Evolutionary conservation across 1,139 yeast genomes (phyloP).

Genomic region (Spathaspora sp.): DNA sequence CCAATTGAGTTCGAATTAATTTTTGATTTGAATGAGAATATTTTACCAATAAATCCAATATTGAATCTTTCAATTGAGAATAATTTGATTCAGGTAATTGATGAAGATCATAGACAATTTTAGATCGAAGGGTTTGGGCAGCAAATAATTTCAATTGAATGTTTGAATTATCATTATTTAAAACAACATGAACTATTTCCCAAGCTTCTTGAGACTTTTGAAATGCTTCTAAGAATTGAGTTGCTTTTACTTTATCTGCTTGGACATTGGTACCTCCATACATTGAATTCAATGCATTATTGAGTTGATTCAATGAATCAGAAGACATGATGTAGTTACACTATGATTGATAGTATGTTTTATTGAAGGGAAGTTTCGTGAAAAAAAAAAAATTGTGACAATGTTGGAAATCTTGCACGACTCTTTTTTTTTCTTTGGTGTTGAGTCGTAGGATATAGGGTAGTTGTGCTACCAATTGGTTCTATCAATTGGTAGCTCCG

Average conservation of each 20-base stretch:
- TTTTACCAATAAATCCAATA: conserved; percentile 54
- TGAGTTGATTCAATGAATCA: conserved; percentile 22
- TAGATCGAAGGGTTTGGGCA: conserved; percentile 86
- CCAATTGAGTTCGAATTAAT: conserved; percentile 74
- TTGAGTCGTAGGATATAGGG: too few relatives aligned
- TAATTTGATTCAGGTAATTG: conserved; percentile 65
- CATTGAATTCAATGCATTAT: conserved; percentile 59
- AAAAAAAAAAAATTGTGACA: not conserved
- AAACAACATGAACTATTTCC: conserved; percentile 46
- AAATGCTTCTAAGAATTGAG: conserved; percentile 69
- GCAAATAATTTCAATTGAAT: conserved; percentile 73
- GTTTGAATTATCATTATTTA: conserved; percentile 21
- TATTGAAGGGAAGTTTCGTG: too few relatives aligned
- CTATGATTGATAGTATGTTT: not conserved
- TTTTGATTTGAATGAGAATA: conserved; percentile 47
- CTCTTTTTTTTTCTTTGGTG: too few relatives aligned
- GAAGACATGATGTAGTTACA: not conserved
- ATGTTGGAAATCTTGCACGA: not conserved
- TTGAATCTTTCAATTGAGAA: conserved; percentile 57
- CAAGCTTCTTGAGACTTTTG: conserved; percentile 80
- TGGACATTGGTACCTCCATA: conserved; percentile 46
- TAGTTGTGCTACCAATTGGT: too few relatives aligned
- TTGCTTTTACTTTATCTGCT: conserved; percentile 58
- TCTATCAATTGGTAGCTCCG: too few relatives aligned
- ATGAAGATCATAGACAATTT: conserved; percentile 76